Base-by-base conservation (phyloP, 139 green algal genomes). In the Picochlorum sp. region DNA sequence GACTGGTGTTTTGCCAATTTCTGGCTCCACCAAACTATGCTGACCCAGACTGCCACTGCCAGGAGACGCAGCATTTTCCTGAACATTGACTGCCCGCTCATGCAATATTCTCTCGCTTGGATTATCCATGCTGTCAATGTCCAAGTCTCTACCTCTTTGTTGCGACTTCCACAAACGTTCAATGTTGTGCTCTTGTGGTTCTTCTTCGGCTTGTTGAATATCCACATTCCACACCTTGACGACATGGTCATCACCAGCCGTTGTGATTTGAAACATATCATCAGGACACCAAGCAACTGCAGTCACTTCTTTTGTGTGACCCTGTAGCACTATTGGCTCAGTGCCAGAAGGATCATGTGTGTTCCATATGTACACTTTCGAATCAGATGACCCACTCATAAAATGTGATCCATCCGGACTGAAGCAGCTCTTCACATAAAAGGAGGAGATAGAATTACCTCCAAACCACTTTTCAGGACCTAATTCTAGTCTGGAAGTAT, bases 371-470 rank as follows among this genome's bases (percentile, higher is more conserved):
- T 81, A 76, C 16, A 63, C 76, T 10, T 39, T 45, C 3, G 55
- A 31, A 70, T 90, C 78, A 20, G 68, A 75, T 43, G 72, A 84
- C 7, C 84, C 84, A 33, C 57, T 75, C 22, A 81, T 25, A 32
- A 90, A 61, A 67, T 84, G 73, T 9, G 40, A 49, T 20, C 81
- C 84, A 40, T 81, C 73, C 1, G 76, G 74, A 37, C 64, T 80
- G 57, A 85, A 90, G 20, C 54, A 60, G 7, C 71, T 57, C 61
- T 85, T 85, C 60, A 89, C 68, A 66, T 86, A 91, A 65, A 86
- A 91, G 29, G 63, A 80, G 53, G 56, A 37, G n/a, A 59, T 31
- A 43, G 55, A 49, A 67, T 88, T 79, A 14, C 83, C 83, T 3
- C 53, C 55, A 52, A 74, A 83, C 31, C 41, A 62, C 7, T 57